Evolutionary conservation across 208 protist genomes (phyloP).

Genomic region (Crithidia mellificae): DNA sequence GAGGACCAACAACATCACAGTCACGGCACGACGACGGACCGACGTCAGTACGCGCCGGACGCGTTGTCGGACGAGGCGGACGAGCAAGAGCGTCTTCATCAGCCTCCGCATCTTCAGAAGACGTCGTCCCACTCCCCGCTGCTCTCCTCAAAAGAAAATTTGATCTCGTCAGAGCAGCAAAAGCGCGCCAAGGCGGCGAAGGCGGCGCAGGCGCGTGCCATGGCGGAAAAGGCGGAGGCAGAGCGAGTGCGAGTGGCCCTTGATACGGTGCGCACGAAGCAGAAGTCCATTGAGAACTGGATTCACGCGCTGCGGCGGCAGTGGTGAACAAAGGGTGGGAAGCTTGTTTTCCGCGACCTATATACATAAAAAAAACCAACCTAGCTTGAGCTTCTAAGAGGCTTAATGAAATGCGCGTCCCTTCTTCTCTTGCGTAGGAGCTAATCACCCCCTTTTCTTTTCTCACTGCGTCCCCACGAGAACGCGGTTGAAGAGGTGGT

Average conservation of each 20-base stretch:
- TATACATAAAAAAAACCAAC: too few species aligned
- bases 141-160: background rate
- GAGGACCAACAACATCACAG: too few species aligned
- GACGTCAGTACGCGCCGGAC: conserved; percentile 3
- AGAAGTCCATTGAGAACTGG: conserved; percentile 36
- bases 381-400: background rate
- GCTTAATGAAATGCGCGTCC: background rate
- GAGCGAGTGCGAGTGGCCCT: conserved; percentile 19
- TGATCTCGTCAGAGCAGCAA: background rate
- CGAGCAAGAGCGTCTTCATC: background rate
- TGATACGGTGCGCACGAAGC: conserved; percentile 28
- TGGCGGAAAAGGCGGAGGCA: conserved; percentile 12
- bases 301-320: conserved; percentile 1
- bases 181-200: background rate
- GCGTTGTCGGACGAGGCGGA: background rate
- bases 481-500: background rate
- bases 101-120: background rate
- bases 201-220: conserved; percentile 1
- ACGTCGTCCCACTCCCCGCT: background rate
- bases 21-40: background rate
- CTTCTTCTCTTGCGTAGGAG: background rate
- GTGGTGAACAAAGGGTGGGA: background rate
- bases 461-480: conserved; percentile 2
- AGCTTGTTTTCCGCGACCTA: background rate
- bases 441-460: too few species aligned